Evolutionary conservation across 441 rosid genomes (phyloP), one percentile per base, ranked within the genome.

Genomic region (Raphanus hybrid): DNA sequence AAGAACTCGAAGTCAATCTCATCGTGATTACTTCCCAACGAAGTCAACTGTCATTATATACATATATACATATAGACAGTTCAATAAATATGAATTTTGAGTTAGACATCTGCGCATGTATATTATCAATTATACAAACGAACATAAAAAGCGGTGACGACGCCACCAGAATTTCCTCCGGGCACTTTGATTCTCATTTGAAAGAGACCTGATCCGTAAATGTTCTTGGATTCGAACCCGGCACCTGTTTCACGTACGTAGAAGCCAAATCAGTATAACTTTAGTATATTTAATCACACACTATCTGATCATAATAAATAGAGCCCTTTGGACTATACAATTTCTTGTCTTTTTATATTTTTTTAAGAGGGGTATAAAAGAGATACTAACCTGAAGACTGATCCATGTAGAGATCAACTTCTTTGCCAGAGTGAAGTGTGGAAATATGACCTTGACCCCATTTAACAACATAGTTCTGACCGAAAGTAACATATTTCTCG

Each of bases 1-100:
- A 93, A 58, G 68, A 93, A 93, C 83, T 93, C 96, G 12, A 91
- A 89, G 80, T 91, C 98, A 32, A 91, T 54, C 81, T 93, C 97
- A 43, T 91, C 97, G 29, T 88, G 97, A 54, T 64, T 64, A 10
- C 57, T 43, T 16, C 85, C 83, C 2, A 76, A 63, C 1, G 98
- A 91, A 35, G 83, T 83, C 58, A 91, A 75, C 77, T 75, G 70
- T 70, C 15, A 27, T 67, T n/a, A 66, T n/a, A 52, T 20, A 69
- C 15, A 66, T 50, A 8, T 50, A 8, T 23, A 23, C 26, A 23
- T 3, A 54, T 3, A 18, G 14, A 66, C 27, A 62, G 63, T 20
- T n/a, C 41, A 18, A 43, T 71, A 14, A 14, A 71, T 18, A 59
- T 26, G 35, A 4, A 26, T 16, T 37, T 16, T 50, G 55, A 20